These are phyloP conservation scores for Novakomyces olei DNA, from an alignment of 805 yeast species.

Conservation along the genomic window DNA sequence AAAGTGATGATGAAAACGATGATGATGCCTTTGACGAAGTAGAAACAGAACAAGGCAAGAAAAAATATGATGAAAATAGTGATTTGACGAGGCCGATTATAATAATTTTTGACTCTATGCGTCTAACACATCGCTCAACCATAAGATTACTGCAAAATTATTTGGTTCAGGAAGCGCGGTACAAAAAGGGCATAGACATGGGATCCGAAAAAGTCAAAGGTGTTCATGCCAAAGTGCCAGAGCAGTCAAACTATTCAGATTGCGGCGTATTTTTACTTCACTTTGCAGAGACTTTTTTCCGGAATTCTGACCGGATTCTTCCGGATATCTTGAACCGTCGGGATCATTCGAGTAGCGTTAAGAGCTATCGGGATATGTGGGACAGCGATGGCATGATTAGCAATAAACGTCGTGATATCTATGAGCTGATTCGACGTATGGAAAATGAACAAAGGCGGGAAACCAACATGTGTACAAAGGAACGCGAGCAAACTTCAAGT, in stretches of 20 bases:
- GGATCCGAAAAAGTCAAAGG: conserved; percentile 26
- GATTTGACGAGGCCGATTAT: conserved; percentile 15
- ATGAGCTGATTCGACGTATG: too few species aligned
- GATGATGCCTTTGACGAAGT: too few species aligned
- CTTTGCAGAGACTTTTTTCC: conserved; percentile 21
- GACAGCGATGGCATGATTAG: too few species aligned
- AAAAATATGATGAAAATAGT: background rate
- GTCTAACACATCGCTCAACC: conserved; percentile 28
- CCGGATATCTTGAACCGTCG: conserved; percentile 3
- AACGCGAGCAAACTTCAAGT: too few species aligned
- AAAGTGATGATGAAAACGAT: too few species aligned
- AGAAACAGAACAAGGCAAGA: background rate
- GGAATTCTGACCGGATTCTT: conserved; percentile 13
- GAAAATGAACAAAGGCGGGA: too few species aligned
- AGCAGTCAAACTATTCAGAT: conserved; percentile 72
- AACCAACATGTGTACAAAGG: too few species aligned
- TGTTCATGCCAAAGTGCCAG: conserved; percentile 40
- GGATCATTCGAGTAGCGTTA: too few species aligned
- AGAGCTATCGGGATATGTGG: too few species aligned
- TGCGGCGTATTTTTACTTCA: conserved; percentile 85
- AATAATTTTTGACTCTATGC: conserved; percentile 59
- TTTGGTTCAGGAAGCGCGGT: conserved; percentile 46
- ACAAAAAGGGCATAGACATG: conserved; percentile 30
- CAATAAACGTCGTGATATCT: too few species aligned
- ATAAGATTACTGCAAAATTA: conserved; percentile 33